Percentiles rank a stretch among this genome's conserved stretches.
Evolutionary conservation across 441 rosid genomes (phyloP).

Genomic region (Macaranga tanarius): DNA sequence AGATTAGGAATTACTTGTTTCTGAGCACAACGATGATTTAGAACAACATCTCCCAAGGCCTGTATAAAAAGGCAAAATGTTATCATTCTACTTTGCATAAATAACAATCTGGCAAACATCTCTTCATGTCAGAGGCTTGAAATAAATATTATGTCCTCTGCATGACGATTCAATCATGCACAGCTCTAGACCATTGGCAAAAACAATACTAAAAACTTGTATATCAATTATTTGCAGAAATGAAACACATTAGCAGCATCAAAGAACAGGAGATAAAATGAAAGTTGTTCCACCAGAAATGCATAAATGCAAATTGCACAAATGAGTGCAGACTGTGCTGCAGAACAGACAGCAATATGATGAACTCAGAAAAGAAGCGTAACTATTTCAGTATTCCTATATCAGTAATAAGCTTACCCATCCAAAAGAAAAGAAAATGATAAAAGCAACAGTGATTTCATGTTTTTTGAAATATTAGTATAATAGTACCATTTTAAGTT

Average conservation of each 20-base stretch:
- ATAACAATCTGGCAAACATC: not conserved
- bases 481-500: not conserved
- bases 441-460: conserved; percentile 10
- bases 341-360: not conserved
- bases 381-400: no score
- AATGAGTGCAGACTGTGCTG: no score
- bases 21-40: conserved; percentile 55
- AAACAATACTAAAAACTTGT: not conserved
- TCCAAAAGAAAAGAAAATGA: not conserved
- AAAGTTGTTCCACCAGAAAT: not conserved
- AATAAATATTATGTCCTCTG: not conserved
- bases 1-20: conserved; percentile 37
- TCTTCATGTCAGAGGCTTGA: not conserved
- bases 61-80: conserved; percentile 23
- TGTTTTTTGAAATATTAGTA: not conserved
- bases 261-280: not conserved
- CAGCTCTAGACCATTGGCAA: not conserved
- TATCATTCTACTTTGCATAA: not conserved
- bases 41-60: conserved; percentile 56
- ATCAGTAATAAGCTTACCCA: not conserved
- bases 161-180: not conserved
- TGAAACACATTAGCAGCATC: not conserved
- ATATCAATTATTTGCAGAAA: not conserved
- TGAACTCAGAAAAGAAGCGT: not conserved
- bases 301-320: not conserved